Evolutionary conservation across 345 rosid species (phyloP), one percentile per base, ranked within the genome.

Genomic region (Draba incana): DNA sequence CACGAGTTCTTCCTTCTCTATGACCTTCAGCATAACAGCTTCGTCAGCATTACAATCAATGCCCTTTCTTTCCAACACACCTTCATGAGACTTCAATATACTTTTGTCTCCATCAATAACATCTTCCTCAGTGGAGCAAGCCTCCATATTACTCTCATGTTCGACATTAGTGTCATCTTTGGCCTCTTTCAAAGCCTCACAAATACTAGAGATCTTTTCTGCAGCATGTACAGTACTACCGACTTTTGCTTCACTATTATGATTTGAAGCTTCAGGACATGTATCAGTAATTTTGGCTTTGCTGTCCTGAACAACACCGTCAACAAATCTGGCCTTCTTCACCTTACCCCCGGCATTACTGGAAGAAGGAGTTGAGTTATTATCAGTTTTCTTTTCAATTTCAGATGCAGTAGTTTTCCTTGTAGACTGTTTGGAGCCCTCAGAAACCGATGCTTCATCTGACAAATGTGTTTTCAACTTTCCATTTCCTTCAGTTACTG

Each of bases 1-100:
- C 71, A 75, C 66, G 41, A 82, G 64, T 57, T 69, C 84, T 76
- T 82, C 87, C 82, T 78, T 89, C 85, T 81, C 86, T 35, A 51
- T 71, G 78, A 60, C 81, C 61, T 83, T 83, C 28, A 12, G 6
- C 2, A 78, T 25, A 58, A 82, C 55, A 46, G 33, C 50, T 79
- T 80, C 80, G 37, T 66, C 70, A 28, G 80, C 47, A 75, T 30
- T 59, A 53, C 58, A 67, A 73, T 39, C 71, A 27, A 71, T 73
- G 66, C 80, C 78, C 52, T 15, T 76, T 78, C 72, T 76, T 70
- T 64, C 59, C 31, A 81, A 60, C 71, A 70, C 56, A 72, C 48
- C 62, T 57, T 72, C 78, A 38, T 57, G 57, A 68, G 75, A 48
- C 62, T 70, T 76, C 55, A 55, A 58, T 60, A 54, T 35, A 53